Base-by-base conservation (phyloP, 2,329 filamentous ascomycete species). In the Triangularia setosa region DNA sequence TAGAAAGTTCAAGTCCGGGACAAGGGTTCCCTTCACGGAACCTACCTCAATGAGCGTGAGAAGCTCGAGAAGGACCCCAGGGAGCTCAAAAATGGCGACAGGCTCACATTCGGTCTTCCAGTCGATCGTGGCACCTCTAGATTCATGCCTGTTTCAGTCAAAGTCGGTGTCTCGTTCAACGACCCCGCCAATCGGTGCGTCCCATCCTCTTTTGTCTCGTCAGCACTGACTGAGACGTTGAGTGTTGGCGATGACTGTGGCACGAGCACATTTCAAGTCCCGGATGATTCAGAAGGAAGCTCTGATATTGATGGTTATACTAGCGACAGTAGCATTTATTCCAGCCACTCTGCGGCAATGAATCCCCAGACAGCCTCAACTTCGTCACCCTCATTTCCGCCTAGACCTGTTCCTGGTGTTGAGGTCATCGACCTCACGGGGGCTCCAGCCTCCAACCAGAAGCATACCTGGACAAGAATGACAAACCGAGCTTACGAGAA, bases 1-100 rank as follows among this genome's bases (percentile, higher is more conserved):
- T 52, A 86, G 83, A 72, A 72, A 24, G 70, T 86, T 0, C 75
- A 73, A 52, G 71, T 86, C 40, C 75, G 72, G 27, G 84, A 87
- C 61, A 71, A 74, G 0, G 75, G 76, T 1, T 86, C 84, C 0
- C 78, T 85, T 1, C 84, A 87, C 64, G 84, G 84, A 0, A 85
- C 84, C 0, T 83, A 75, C 44, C 67, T 80, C 52, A 84, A 82
- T 62, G 69, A 74, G 1, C 63, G 62, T 33, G 63, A 65, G 0
- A 67, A 65, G 16, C 44, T 81, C 2, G 60, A 63, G 1, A 59
- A 72, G 6, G 48, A 70, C 1, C 16, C 30, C 0, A 61, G 66
- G 0, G 64, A 70, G 30, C 58, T 81, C 1, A 65, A 66, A 3
- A 67, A 73, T n/a, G 77, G 78, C 4, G 79, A 80, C 65, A 60